Conservation (phyloP, 768 basidiomycete genomes). For the Chalciporus sphaerocephalus region DNA sequence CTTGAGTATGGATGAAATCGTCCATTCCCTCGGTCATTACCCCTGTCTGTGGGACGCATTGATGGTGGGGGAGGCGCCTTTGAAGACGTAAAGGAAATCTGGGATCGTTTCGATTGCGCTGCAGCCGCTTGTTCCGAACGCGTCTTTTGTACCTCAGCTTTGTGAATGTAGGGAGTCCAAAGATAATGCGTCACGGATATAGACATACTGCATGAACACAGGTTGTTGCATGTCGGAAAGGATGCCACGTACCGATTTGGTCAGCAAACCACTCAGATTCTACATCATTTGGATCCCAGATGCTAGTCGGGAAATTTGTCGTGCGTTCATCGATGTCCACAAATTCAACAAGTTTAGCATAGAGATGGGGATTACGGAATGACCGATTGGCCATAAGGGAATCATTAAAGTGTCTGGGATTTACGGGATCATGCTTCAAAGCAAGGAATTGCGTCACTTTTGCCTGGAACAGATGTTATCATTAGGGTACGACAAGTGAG, state of each 20-base stretch:
- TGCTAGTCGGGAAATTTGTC: slow-evolving; percentile 69
- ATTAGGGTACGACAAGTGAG: background rate
- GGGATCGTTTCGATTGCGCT: slow-evolving; percentile 52
- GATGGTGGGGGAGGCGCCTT: slow-evolving; percentile 13
- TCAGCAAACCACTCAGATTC: slow-evolving; percentile 71
- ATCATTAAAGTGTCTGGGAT: slow-evolving; percentile 91
- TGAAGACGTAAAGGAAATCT: slow-evolving; percentile 57
- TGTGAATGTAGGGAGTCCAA: slow-evolving; percentile 13
- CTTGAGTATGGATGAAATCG: slow-evolving; percentile 30
- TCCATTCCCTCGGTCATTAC: slow-evolving; percentile 16
- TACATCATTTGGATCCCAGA: slow-evolving; percentile 72
- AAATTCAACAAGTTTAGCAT: slow-evolving; percentile 91
- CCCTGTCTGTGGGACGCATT: slow-evolving; percentile 16
- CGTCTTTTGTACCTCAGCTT: slow-evolving; percentile 61
- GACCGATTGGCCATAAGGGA: slow-evolving; percentile 88
- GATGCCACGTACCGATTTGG: slow-evolving; percentile 60
- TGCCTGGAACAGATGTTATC: slow-evolving; percentile 41
- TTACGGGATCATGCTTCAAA: slow-evolving; percentile 57
- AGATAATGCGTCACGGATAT: background rate
- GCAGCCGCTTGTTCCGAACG: slow-evolving; percentile 58
- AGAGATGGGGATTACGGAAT: slow-evolving; percentile 96
- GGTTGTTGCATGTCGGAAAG: slow-evolving; percentile 10
- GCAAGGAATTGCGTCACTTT: slow-evolving; percentile 77
- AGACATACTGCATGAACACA: slow-evolving; percentile 26
- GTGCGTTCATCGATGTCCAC: slow-evolving; percentile 84